phyloP scores from a whole-genome alignment of 352 stramenopile species.

The Globisporangium camurandrum region DNA sequence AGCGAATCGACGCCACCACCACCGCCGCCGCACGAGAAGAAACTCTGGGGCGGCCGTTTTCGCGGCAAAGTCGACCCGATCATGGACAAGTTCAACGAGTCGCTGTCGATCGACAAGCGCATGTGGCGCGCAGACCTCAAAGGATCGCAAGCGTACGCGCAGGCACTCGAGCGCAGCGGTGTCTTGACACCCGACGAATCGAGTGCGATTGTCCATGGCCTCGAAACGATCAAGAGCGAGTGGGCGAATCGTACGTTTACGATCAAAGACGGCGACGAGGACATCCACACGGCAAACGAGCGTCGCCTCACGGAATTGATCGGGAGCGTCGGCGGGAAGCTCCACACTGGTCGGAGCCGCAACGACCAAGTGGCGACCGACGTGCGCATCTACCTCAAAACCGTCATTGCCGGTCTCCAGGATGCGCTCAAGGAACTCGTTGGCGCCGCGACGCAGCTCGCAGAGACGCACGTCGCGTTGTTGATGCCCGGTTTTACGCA shows the following conservation, averaged over 20 bases:
- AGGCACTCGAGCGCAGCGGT: constrained; percentile 78
- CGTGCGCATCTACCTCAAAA: constrained; percentile 92
- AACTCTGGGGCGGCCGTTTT: constrained; percentile 91
- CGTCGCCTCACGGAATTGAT: constrained; percentile 96
- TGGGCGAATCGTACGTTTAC: constrained; percentile 81
- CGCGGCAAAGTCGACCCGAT: constrained; percentile 93
- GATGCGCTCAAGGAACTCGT: constrained; percentile 91
- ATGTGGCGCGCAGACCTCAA: constrained; percentile 96
- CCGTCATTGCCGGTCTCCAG: constrained; percentile 49
- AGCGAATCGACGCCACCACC: constrained; percentile 22
- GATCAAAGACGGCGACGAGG: constrained; percentile 93
- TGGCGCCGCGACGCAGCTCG: constrained; percentile 77
- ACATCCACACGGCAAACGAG: constrained; percentile 99
- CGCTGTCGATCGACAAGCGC: constrained; percentile 94
- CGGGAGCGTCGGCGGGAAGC: constrained; percentile 93
- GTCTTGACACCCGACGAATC: constrained; percentile 92
- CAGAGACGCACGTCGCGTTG: constrained; percentile 90
- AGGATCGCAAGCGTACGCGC: constrained; percentile 95
- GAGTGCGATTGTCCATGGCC: constrained; percentile 74
- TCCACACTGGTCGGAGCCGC: constrained; percentile 93
- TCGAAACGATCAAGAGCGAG: constrained; percentile 85
- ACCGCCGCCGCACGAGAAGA: constrained; percentile 42
- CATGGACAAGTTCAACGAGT: constrained; percentile 99
- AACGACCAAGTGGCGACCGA: constrained; percentile 99
- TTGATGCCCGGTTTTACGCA: constrained; percentile 99